Percentiles rank a stretch among this genome's conserved stretches.
These are phyloP conservation scores for Phellinidium pouzarii DNA, from an alignment of 1,284 basidiomycete genomes.

Conservation along the genomic window DNA sequence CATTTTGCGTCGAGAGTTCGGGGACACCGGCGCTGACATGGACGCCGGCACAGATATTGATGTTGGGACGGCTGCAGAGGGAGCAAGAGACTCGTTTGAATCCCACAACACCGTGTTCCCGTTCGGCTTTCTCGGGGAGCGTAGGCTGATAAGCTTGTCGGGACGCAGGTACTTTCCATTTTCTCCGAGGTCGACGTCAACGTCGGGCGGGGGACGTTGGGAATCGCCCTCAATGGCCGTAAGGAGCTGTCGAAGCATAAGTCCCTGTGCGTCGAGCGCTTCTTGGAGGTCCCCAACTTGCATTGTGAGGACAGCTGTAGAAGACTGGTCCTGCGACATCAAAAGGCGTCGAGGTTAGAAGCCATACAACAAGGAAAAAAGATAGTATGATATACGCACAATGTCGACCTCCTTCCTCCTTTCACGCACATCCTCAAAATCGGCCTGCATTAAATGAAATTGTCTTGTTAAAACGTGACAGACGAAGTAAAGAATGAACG, in stretches of 20 bases:
- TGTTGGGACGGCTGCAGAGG: background rate
- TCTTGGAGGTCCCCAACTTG: constrained; percentile 9
- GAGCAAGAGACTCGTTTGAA: background rate
- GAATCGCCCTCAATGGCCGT: background rate
- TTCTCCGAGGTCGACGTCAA: background rate
- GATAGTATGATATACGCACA: background rate
- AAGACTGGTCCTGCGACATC: background rate
- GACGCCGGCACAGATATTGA: background rate
- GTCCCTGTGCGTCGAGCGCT: constrained; percentile 10
- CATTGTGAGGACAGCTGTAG: background rate
- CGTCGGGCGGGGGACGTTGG: background rate
- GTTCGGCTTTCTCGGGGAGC: background rate
- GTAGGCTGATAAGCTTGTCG: background rate
- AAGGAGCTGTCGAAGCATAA: constrained; percentile 6
- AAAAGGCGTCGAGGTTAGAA: background rate
- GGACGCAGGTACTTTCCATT: background rate
- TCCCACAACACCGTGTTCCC: background rate
- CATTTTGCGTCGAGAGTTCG: background rate
- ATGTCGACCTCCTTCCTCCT: background rate
- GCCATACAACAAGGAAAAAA: background rate
- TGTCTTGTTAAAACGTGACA: too few species aligned
- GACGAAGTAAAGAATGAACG: background rate
- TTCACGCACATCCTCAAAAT: background rate
- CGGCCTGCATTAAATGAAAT: background rate
- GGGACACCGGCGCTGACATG: background rate